Evolutionary conservation across 106 monocot genomes (phyloP).

Genomic region (Dendrobium huoshanense): DNA sequence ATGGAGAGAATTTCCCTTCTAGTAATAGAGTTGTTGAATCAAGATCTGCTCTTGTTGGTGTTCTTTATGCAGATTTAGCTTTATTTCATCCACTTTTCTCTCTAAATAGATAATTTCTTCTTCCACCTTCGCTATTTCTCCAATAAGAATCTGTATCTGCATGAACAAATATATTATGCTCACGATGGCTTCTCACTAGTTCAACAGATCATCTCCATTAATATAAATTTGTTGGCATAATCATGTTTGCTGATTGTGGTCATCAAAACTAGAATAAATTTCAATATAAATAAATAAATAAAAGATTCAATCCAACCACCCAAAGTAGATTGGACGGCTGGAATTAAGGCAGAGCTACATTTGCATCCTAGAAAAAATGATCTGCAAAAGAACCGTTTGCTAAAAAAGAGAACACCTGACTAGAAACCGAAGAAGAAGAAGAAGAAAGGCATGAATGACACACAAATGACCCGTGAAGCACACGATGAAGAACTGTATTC

Average conservation of each 20-base stretch:
- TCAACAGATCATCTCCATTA: too few species aligned
- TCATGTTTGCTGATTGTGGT: too few species aligned
- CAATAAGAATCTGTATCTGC: conserved; percentile 66
- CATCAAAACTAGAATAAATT: too few species aligned
- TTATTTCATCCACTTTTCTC: conserved; percentile 14
- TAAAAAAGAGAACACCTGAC: conserved; percentile 27
- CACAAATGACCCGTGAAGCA: conserved; percentile 34
- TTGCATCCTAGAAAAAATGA: conserved; percentile 17
- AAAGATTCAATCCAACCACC: too few species aligned
- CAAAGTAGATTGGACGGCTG: too few species aligned
- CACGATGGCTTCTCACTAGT: too few species aligned
- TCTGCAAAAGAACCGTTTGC: too few species aligned
- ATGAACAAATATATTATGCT: not conserved
- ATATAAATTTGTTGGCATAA: too few species aligned
- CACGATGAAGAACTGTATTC: conserved; percentile 38
- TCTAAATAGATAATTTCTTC: conserved; percentile 13
- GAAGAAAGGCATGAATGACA: conserved; percentile 36
- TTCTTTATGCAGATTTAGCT: conserved; percentile 18
- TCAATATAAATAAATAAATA: too few species aligned
- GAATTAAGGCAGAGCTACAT: too few species aligned
- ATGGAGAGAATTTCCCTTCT: conserved; percentile 11
- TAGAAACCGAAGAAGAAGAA: conserved; percentile 22
- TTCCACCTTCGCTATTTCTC: conserved; percentile 61
- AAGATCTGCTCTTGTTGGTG: conserved; percentile 10
- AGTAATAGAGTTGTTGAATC: conserved; percentile 13